Conservation (phyloP, 805 yeast species). For the Candida endomychidarum region DNA sequence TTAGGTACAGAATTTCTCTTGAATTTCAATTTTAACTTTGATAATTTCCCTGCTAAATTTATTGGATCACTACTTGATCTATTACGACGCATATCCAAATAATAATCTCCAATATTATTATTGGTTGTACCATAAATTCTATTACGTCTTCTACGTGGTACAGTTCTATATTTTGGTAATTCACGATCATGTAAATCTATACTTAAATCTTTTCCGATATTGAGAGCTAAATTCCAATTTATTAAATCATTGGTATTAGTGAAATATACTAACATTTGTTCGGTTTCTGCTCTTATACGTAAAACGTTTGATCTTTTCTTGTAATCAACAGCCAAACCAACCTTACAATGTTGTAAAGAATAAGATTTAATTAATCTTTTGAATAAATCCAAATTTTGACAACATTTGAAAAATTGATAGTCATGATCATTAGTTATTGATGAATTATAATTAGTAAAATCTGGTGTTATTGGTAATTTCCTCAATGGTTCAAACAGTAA, state of each 20-base stretch:
- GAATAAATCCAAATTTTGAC: constrained; percentile 23
- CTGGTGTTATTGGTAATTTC: constrained; percentile 3
- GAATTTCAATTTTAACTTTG: constrained; percentile 24
- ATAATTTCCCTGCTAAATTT: constrained; percentile 20
- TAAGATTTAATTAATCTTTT: constrained; percentile 56
- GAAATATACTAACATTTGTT: constrained; percentile 74
- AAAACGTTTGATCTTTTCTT: constrained; percentile 65
- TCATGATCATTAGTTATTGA: constrained; percentile 25
- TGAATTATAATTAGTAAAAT: constrained; percentile 15
- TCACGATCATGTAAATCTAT: constrained; percentile 72
- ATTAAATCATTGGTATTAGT: constrained; percentile 63
- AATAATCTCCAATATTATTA: background rate
- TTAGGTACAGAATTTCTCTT: constrained; percentile 12
- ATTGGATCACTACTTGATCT: constrained; percentile 24
- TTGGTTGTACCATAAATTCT: constrained; percentile 12
- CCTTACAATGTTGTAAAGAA: constrained; percentile 77
- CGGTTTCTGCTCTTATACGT: constrained; percentile 77
- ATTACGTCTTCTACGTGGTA: constrained; percentile 71
- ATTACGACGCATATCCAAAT: constrained; percentile 1
- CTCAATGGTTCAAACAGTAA: constrained; percentile 19
- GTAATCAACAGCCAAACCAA: constrained; percentile 87
- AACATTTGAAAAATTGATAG: constrained; percentile 26
- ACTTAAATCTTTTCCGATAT: constrained; percentile 76
- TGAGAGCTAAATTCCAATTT: constrained; percentile 73
- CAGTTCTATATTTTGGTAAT: constrained; percentile 74